Evolutionary conservation across 2,329 filamentous ascomycete genomes (phyloP).

Genomic region (Diplodia mutila): DNA sequence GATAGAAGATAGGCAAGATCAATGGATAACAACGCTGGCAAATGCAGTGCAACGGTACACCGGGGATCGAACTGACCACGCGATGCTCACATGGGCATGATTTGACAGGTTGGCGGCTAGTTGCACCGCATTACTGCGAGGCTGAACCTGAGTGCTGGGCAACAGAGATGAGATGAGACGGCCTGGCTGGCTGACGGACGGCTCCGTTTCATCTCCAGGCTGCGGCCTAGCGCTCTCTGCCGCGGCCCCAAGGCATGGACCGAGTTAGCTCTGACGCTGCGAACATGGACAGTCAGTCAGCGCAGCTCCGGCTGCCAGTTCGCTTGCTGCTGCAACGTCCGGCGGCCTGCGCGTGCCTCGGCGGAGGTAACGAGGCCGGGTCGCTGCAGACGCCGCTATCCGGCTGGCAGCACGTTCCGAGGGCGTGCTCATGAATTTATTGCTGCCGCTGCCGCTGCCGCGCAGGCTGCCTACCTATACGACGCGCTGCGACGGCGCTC

Average conservation of each 20-base stretch:
- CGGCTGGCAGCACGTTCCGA: neutral
- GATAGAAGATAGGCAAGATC: constrained; percentile 19
- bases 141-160: constrained; percentile 17
- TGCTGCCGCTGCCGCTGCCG: neutral
- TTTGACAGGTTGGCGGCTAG: constrained; percentile 17
- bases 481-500: neutral
- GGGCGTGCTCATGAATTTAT: neutral
- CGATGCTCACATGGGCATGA: constrained; percentile 22
- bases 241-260: neutral
- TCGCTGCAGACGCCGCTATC: neutral
- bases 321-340: neutral
- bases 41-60: constrained; percentile 19
- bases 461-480: neutral
- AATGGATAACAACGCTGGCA: constrained; percentile 12
- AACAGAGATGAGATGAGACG: constrained; percentile 11
- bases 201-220: constrained; percentile 12
- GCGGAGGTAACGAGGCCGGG: neutral
- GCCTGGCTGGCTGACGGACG: constrained; percentile 6
- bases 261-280: too few species aligned
- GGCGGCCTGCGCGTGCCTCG: neutral
- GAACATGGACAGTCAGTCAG: neutral
- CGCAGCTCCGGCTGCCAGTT: neutral
- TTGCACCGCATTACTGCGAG: constrained; percentile 8
- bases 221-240: constrained; percentile 2
- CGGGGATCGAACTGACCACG: constrained; percentile 16